phyloP scores from a whole-genome alignment of 352 stramenopile genomes.

The Phytophthora sansomeana region DNA sequence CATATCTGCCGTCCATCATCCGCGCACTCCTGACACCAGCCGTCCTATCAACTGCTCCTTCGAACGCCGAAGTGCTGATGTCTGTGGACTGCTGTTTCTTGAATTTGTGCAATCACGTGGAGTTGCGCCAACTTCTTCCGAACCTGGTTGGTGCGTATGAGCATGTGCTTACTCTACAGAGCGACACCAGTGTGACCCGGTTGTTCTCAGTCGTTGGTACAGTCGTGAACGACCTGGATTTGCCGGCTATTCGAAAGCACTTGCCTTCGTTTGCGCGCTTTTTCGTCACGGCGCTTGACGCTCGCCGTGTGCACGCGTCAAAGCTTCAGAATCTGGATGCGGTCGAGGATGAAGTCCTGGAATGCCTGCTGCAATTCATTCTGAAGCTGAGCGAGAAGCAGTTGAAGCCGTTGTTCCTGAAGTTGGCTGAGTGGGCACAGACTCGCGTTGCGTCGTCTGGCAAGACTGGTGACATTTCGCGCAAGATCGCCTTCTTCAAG shows the following conservation, averaged over 20 bases:
- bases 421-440: conserved; percentile 83
- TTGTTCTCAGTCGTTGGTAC: conserved; percentile 79
- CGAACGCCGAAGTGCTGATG: conserved; percentile 51
- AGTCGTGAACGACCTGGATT: conserved; percentile 64
- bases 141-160: conserved; percentile 77
- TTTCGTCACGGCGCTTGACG: conserved; percentile 81
- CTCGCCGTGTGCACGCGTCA: conserved; percentile 68
- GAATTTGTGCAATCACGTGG: conserved; percentile 75
- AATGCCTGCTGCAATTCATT: conserved; percentile 83
- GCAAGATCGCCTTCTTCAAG: conserved; percentile 85
- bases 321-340: conserved; percentile 67
- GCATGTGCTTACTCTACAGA: conserved; percentile 55
- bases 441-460: conserved; percentile 37
- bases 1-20: conserved; percentile 74
- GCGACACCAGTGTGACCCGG: conserved; percentile 63
- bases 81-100: conserved; percentile 72
- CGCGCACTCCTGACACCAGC: conserved; percentile 67
- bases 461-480: conserved; percentile 49
- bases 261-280: conserved; percentile 83
- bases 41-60: conserved; percentile 40
- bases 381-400: conserved; percentile 91
- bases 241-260: conserved; percentile 63
- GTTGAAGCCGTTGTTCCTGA: conserved; percentile 90
- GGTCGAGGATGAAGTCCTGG: conserved; percentile 82
- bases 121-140: conserved; percentile 80